Evolutionary conservation across 2,329 filamentous ascomycete species (phyloP), one percentile per base, ranked within the genome.

Genomic region (Thyridium curvatum): DNA sequence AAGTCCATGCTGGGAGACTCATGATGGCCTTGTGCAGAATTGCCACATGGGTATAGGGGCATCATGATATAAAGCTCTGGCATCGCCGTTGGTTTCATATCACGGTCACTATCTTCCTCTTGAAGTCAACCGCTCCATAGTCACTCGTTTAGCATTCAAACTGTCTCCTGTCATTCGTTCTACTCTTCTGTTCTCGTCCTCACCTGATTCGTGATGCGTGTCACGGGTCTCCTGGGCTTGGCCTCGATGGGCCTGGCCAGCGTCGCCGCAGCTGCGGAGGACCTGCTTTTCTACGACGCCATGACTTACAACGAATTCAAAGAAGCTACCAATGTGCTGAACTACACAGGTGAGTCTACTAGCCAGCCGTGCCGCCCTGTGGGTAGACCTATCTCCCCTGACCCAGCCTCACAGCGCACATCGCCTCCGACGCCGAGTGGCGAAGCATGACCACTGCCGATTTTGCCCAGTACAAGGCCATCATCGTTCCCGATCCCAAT

Each of bases 391-490:
- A n/a, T 36, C 13, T 12, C 21, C 14, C 4, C 4, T n/a, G 12
- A 16, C 12, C 8, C 30, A n/a, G 28, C 16, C n/a, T 26, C 14
- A 17, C 32, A 55, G 56, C 54, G 15, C 57, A 64, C 37, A 52
- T 56, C 15, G 57, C 62, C 32, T 56, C 47, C n/a, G 53, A 54
- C 13, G 49, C 42, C 4, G 53, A 65, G 46, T 68, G 62, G 62
- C 46, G 47, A 34, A 41, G 52, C 32, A 60, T 65, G 54, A 62
- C 56, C 8, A 60, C 62, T 3, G 53, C 52, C 29, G 65, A 70
- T 42, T 68, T 68, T 49, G 56, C 62, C 34, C 53, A 58, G 39
- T 70, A 59, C 59, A 66, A 64, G 48, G 65, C 65, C 12, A 63
- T 70, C 37, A 50, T 70, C 38, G 52, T 69, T 30, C 59, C 62